Conservation (phyloP, 805 yeast genomes). For the Saccharomycopsis fodiens region DNA sequence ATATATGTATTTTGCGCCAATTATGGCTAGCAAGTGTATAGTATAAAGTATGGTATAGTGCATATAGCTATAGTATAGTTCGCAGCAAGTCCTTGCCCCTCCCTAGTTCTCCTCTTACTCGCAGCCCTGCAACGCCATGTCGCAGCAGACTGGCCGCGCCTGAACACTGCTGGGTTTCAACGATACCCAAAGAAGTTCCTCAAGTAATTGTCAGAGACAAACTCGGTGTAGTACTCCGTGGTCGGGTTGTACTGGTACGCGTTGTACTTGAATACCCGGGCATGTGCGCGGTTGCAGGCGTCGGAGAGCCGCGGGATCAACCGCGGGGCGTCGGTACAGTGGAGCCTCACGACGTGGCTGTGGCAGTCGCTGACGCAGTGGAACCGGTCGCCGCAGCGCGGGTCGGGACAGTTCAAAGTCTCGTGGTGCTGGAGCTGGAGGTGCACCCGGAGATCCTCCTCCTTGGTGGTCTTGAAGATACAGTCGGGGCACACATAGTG, state of each 20-base stretch:
- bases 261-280: constrained; percentile 16
- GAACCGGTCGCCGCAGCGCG: constrained; percentile 6
- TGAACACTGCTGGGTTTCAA: too few relatives aligned
- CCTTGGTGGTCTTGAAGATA: constrained; percentile 14
- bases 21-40: too few relatives aligned
- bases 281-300: constrained; percentile 10
- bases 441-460: constrained; percentile 5
- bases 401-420: constrained; percentile 7
- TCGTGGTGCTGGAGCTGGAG: constrained; percentile 16
- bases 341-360: constrained; percentile 3
- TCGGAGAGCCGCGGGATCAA: neutral
- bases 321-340: constrained; percentile 1
- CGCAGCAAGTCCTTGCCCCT: too few relatives aligned
- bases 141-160: too few relatives aligned
- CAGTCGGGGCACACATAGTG: constrained; percentile 19
- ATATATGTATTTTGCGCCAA: too few relatives aligned
- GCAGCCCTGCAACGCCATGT: too few relatives aligned
- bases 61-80: too few relatives aligned
- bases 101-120: too few relatives aligned
- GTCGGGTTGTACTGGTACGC: constrained; percentile 19
- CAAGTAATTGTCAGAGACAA: constrained; percentile 10
- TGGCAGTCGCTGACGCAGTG: constrained; percentile 8
- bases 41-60: too few relatives aligned
- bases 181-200: constrained; percentile 18
- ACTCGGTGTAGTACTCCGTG: constrained; percentile 13